Evolutionary conservation across 345 rosid species (phyloP).

Genomic region (Gossypium ekmanianum): DNA sequence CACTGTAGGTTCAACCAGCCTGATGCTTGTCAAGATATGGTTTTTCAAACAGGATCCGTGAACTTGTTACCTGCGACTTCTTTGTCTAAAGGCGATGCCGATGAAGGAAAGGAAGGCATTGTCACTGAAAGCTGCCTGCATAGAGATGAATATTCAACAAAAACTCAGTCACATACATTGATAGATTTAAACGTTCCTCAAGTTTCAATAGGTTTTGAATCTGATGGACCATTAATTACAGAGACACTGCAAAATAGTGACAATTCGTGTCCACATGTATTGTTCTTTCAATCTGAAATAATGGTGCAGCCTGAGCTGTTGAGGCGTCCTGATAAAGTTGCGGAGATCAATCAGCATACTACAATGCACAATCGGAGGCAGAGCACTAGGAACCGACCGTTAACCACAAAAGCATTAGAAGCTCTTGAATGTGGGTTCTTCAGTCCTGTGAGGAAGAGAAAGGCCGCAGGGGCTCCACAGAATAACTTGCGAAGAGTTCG

Average conservation of each 20-base stretch:
- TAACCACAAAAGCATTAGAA: conserved; percentile 48
- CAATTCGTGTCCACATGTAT: conserved; percentile 27
- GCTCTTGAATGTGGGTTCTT: conserved; percentile 45
- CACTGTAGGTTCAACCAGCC: conserved; percentile 26
- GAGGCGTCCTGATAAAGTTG: conserved; percentile 1
- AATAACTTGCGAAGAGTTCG: conserved; percentile 31
- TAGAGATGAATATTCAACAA: conserved; percentile 26
- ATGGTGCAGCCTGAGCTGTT: conserved; percentile 23
- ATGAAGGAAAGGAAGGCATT: conserved; percentile 30
- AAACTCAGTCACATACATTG: conserved; percentile 28
- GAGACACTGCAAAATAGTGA: conserved; percentile 30
- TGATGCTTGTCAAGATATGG: conserved; percentile 34
- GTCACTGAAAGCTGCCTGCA: conserved; percentile 11
- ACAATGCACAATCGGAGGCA: conserved; percentile 27
- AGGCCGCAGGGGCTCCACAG: conserved; percentile 24
- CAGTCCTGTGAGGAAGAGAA: conserved; percentile 35
- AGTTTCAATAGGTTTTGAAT: conserved; percentile 36
- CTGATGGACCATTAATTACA: conserved; percentile 21
- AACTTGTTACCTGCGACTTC: conserved; percentile 38
- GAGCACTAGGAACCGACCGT: conserved; percentile 45
- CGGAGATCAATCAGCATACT: neutral
- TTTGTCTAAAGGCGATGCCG: conserved; percentile 37
- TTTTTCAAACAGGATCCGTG: conserved; percentile 24
- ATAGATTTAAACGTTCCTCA: conserved; percentile 54
- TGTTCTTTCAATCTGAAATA: conserved; percentile 28